Conservation (phyloP, 495 filamentous ascomycete genomes). For the Wilcoxina mikolae region DNA sequence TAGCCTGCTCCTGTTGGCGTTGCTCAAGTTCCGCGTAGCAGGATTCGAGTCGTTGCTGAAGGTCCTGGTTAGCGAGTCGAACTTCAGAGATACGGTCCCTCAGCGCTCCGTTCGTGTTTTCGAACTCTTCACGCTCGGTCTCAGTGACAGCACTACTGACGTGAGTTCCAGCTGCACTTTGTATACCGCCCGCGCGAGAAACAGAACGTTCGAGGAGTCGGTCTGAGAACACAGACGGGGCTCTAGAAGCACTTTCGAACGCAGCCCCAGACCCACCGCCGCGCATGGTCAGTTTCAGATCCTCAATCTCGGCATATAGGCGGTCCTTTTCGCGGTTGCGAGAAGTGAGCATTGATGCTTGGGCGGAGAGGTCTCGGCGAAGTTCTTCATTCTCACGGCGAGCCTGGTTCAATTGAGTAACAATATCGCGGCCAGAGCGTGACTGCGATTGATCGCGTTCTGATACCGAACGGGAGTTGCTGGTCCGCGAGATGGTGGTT, state of each 20-base stretch:
- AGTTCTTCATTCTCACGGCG: constrained; percentile 87
- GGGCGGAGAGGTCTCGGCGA: constrained; percentile 79
- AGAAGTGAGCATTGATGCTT: constrained; percentile 95
- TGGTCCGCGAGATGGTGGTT: constrained; percentile 46
- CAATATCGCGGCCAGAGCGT: constrained; percentile 22
- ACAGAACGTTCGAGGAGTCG: constrained; percentile 86
- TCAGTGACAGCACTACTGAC: constrained; percentile 45
- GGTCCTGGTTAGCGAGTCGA: constrained; percentile 68
- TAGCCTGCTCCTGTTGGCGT: constrained; percentile 45
- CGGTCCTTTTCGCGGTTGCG: constrained; percentile 88
- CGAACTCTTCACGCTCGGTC: constrained; percentile 68
- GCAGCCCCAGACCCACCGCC: constrained; percentile 28
- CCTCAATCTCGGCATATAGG: constrained; percentile 91
- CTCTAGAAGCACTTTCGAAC: constrained; percentile 10
- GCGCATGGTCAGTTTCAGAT: constrained; percentile 73
- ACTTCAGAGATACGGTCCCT: constrained; percentile 74
- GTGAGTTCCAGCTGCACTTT: constrained; percentile 20
- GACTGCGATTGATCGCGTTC: constrained; percentile 43
- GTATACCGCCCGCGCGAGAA: constrained; percentile 60
- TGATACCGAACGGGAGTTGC: constrained; percentile 46
- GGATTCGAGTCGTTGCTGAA: constrained; percentile 36
- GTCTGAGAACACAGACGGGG: constrained; percentile 43
- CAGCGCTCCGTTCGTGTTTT: constrained; percentile 64
- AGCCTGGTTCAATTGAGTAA: constrained; percentile 41
- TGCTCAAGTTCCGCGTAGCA: constrained; percentile 48